Base-by-base conservation (phyloP, 2,329 filamentous ascomycete species). In the Balansia obtecta region DNA sequence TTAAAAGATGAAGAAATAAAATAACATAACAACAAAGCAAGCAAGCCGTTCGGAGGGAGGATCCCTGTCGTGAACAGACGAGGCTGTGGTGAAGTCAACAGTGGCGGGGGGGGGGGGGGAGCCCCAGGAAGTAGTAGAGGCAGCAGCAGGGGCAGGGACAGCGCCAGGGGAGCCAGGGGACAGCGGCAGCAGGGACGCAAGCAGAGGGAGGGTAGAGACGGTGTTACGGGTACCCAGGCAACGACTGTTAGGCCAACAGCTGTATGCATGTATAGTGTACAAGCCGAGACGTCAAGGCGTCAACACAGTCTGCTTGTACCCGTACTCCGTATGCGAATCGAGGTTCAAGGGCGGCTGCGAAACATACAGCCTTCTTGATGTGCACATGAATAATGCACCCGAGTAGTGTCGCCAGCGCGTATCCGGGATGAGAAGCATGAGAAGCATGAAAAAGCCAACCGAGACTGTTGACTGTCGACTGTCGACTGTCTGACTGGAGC, bases 1-100 rank as follows among this genome's bases (percentile, higher is more conserved):
- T 27, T 51, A 47, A 43, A 22, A 51, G 20, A 48, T 46, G 45
- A 51, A 47, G 39, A 43, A 45, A 50, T 45, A 50, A 50, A 50
- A 50, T 45, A 50, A 43, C 32, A 45, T n/a, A 16, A 22, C 18
- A 45, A 22, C 46, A 41, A 30, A 44, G 32, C 44, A 41, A 50
- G 39, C 39, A 49, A 43, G 40, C 43, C 20, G 34, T 50, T 50
- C n/a, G 20, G 42, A 45, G 48, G 33, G 39, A 12, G 45, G 16
- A 39, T 16, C 18, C n/a, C 27, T 34, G 30, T 48, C 30, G 32
- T 42, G 46, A 38, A 34, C 27, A 27, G 38, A 33, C 46, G 38
- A 34, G 30, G 16, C 46, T 18, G 41, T 18, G 48, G 48, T 45
- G 48, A 44, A 30, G 22, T 42, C 16, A 42, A 38, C 39, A 43